phyloP scores from a whole-genome alignment of 139 green algal genomes.

The Chlorella sorokiniana region DNA sequence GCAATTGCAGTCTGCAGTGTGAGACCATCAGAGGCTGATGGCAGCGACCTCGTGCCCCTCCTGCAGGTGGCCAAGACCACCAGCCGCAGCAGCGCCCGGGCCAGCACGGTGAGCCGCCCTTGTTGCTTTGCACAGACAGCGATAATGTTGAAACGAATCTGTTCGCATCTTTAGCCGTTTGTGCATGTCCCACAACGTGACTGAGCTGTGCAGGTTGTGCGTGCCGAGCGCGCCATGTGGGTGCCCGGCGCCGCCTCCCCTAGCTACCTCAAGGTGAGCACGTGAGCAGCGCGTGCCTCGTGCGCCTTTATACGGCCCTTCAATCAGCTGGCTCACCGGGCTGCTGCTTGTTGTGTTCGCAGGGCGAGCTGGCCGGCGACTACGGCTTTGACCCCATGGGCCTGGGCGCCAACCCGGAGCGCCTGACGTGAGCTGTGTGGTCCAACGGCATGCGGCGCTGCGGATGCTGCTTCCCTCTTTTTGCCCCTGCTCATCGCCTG shows the following conservation, averaged over 20 bases:
- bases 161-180: neutral
- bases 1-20: neutral
- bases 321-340: neutral
- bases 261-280: conserved; percentile 2
- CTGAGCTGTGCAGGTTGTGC: neutral
- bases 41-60: neutral
- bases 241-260: neutral
- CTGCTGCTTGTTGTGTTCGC: neutral
- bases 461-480: neutral
- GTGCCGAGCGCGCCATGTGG: conserved; percentile 5
- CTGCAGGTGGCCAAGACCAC: conserved; percentile 26
- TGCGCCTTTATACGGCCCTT: neutral
- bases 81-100: conserved; percentile 6
- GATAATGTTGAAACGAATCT: neutral
- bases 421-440: conserved; percentile 6
- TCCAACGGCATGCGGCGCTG: neutral
- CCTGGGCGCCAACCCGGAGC: conserved; percentile 54
- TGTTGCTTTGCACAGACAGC: neutral
- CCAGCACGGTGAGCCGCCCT: neutral
- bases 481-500: too few species aligned
- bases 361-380: conserved; percentile 25
- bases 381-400: conserved; percentile 83
- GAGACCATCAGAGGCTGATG: neutral
- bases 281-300: neutral
- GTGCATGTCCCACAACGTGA: too few species aligned